A percentile compares a stretch with the other conserved stretches of the same genome.
These are phyloP conservation scores for Backusella sp. DNA, from an alignment of 192 early-diverging fungal species.

Conservation along the genomic window DNA sequence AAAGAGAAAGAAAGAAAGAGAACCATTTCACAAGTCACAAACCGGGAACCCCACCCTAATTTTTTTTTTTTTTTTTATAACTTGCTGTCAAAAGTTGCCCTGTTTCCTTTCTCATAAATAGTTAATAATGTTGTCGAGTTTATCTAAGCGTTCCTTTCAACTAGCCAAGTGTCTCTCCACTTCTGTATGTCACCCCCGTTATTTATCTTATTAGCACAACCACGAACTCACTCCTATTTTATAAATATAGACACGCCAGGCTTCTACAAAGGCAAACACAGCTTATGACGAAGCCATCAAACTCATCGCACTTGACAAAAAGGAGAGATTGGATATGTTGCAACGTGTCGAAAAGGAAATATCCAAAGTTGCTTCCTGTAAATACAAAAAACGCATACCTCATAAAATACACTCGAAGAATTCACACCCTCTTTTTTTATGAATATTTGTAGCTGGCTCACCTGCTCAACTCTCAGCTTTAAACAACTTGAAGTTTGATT, in stretches of 20 bases:
- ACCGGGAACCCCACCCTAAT: not conserved
- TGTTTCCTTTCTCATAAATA: not conserved
- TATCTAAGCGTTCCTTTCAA: conserved; percentile 6
- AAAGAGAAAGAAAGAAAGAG: no score
- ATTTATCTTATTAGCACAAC: not conserved
- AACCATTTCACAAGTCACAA: no score
- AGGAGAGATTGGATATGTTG: conserved; percentile 44
- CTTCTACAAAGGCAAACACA: conserved; percentile 43
- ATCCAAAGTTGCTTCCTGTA: conserved; percentile 39
- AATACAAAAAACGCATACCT: not conserved
- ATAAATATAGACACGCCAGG: conserved; percentile 13
- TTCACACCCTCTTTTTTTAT: not conserved
- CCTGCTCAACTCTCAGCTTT: conserved; percentile 46
- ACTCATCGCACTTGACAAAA: conserved; percentile 60
- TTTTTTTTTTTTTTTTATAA: not conserved
- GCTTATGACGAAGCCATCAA: conserved; percentile 79
- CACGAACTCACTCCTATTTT: not conserved
- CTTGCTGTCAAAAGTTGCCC: not conserved
- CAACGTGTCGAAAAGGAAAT: conserved; percentile 41
- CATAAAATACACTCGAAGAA: not conserved
- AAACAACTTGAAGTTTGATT: conserved; percentile 48
- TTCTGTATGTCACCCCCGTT: not conserved
- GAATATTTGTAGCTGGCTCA: conserved; percentile 25
- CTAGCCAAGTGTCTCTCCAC: conserved; percentile 5
- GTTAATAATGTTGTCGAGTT: conserved; percentile 2